Evolutionary conservation across 2,329 filamentous ascomycete genomes (phyloP).

Genomic region (Hymenoscyphus occultus): DNA sequence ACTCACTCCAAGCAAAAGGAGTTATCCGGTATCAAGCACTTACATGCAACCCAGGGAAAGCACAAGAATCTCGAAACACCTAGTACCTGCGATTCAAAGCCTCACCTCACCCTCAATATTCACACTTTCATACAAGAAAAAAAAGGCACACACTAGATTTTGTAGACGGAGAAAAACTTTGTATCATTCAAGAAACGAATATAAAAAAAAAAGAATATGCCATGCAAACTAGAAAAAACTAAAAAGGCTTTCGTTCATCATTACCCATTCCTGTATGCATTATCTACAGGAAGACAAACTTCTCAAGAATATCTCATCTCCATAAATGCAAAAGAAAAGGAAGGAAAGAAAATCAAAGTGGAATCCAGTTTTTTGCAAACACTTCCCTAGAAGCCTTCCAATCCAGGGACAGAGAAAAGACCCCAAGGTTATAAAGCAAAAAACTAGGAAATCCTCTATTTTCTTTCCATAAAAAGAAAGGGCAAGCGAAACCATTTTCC

Average conservation of each 20-base stretch:
- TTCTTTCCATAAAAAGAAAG: neutral
- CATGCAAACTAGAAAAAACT: constrained; percentile 7
- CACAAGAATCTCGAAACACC: too few relatives aligned
- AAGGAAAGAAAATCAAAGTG: neutral
- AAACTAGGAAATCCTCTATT: constrained; percentile 4
- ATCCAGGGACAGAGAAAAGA: constrained; percentile 3
- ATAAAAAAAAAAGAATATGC: constrained; percentile 9
- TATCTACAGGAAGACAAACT: constrained; percentile 28
- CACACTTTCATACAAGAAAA: too few relatives aligned
- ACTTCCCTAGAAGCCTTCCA: constrained; percentile 13
- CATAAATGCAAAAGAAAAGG: constrained; percentile 14
- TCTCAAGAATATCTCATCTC: constrained; percentile 20
- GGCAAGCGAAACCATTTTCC: neutral
- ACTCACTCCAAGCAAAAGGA: too few relatives aligned
- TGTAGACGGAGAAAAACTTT: neutral
- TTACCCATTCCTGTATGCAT: constrained; percentile 17
- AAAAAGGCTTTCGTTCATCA: constrained; percentile 16
- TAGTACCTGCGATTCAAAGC: too few relatives aligned
- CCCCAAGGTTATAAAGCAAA: neutral
- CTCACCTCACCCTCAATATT: too few relatives aligned
- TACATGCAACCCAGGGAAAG: too few relatives aligned
- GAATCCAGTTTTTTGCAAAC: constrained; percentile 9
- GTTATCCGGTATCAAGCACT: too few relatives aligned
- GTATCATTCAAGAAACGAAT: neutral
- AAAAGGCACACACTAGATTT: neutral